Conservation (phyloP, 495 filamentous ascomycete species). For the Polyplosphaeria fusca region DNA sequence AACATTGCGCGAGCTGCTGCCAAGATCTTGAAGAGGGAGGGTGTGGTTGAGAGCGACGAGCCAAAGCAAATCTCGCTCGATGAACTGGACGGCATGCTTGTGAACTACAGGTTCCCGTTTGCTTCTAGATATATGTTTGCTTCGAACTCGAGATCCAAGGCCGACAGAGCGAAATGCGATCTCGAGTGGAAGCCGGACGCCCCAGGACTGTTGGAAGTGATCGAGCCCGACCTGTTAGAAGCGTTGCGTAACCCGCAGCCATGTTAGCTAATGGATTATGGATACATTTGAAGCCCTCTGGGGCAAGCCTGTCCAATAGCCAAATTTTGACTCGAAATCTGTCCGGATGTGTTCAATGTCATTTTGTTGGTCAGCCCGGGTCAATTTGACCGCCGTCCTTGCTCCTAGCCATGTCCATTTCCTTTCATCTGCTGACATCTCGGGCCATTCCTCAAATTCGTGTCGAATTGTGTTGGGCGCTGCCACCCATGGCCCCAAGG, state of each 20-base stretch:
- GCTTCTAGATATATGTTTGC: constrained; percentile 32
- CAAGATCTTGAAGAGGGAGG: constrained; percentile 17
- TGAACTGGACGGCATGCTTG: constrained; percentile 18
- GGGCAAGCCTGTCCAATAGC: too few relatives aligned
- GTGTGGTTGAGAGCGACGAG: constrained; percentile 20
- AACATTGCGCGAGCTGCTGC: constrained; percentile 19
- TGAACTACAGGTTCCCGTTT: not conserved
- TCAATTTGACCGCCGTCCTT: not conserved
- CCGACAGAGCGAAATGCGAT: constrained; percentile 23
- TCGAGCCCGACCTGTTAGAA: constrained; percentile 28
- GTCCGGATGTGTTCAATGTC: too few relatives aligned
- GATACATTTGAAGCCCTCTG: too few relatives aligned
- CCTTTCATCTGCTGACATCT: not conserved
- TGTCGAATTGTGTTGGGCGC: not conserved
- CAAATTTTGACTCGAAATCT: too few relatives aligned
- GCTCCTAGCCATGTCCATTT: not conserved
- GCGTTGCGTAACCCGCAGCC: too few relatives aligned
- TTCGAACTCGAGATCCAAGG: constrained; percentile 26
- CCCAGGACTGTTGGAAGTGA: constrained; percentile 20
- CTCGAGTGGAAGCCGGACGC: constrained; percentile 24
- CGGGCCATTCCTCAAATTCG: not conserved
- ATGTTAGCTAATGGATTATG: too few relatives aligned
- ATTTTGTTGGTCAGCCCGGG: not conserved
- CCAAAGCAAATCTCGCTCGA: constrained; percentile 12
- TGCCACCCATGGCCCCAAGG: not conserved